Evolutionary conservation across 2,329 filamentous ascomycete species (phyloP), one percentile per base, ranked within the genome.

Genomic region (Talaromyces rugulosus): DNA sequence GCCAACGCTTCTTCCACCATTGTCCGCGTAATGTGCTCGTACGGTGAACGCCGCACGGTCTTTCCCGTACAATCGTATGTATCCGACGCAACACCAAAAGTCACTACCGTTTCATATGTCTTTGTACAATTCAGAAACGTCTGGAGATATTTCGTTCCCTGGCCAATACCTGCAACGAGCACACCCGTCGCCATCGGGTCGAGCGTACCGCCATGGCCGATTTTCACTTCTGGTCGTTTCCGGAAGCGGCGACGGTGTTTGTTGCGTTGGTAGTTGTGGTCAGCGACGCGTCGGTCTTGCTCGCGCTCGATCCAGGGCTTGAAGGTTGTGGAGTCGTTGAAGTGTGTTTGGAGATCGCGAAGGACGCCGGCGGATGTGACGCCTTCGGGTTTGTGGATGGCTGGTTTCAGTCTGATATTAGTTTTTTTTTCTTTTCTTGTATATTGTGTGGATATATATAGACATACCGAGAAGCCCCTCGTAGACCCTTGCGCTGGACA

Each of bases 101-200:
- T 78, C 0, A 98, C 85, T 3, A 92, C 85, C 0, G 92, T 88
- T 76, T 98, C 94, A 76, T 99, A 99, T 0, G 87, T 89, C 80
- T 99, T 99, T 55, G 90, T 96, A 80, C 95, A 97, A 60, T 86
- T 83, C 52, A 98, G 82, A 74, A 97, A 98, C 40, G 86, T 81
- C 47, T 85, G 81, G 1, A 99, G 83, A 14, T 84, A 80, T 76
- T 98, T 99, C 60, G 95, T 99, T 44, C 91, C 95, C 63, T 85
- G 87, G 40, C 94, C 95, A 58, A 97, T 83, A 61, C 94, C 95
- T 6, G 95, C 82, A 65, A 98, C 92, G 56, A 99, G 84, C 28
- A 99, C 91, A 53, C 95, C 95, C 1, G 93, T 96, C 8, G 95
- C 95, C 70, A 97, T 84, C 30, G 95, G 95, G 72, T 99, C 95